Evolutionary conservation across 2,329 filamentous ascomycete species (phyloP).

Genomic region (Diplodia sapinea): DNA sequence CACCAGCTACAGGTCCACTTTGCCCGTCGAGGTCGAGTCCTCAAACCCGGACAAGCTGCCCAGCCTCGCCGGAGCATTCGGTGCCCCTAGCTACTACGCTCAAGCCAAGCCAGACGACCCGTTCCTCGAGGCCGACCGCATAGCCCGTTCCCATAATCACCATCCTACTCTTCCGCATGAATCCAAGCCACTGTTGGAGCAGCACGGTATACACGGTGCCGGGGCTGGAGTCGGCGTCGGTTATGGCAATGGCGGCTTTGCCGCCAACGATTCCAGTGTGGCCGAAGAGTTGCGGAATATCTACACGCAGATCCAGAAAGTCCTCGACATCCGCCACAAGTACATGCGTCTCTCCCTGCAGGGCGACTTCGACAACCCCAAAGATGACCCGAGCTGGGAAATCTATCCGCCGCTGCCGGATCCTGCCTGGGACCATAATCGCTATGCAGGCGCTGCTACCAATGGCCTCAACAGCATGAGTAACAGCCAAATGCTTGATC

Average conservation of each 20-base stretch:
- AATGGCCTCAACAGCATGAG: slow-evolving; percentile 43
- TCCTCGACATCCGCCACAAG: slow-evolving; percentile 85
- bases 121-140: slow-evolving; percentile 55
- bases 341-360: slow-evolving; percentile 89
- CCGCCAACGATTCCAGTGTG: slow-evolving; percentile 76
- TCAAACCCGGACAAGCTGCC: slow-evolving; percentile 39
- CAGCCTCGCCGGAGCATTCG: slow-evolving; percentile 35
- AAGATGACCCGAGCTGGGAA: slow-evolving; percentile 79
- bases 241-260: slow-evolving; percentile 66
- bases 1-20: slow-evolving; percentile 38
- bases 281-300: slow-evolving; percentile 84
- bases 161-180: slow-evolving; percentile 63
- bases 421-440: slow-evolving; percentile 79
- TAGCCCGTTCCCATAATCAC: slow-evolving; percentile 55
- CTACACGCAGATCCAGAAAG: slow-evolving; percentile 86
- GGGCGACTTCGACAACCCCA: slow-evolving; percentile 81
- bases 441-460: slow-evolving; percentile 41
- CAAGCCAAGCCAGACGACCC: slow-evolving; percentile 36
- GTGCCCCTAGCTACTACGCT: slow-evolving; percentile 35
- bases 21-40: slow-evolving; percentile 45
- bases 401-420: slow-evolving; percentile 93
- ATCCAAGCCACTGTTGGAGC: slow-evolving; percentile 59
- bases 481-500: slow-evolving; percentile 46
- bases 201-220: slow-evolving; percentile 63
- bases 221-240: slow-evolving; percentile 66